These are phyloP conservation scores for Talaromyces funiculosus DNA, from an alignment of 2,329 filamentous ascomycete species.

Conservation along the genomic window DNA sequence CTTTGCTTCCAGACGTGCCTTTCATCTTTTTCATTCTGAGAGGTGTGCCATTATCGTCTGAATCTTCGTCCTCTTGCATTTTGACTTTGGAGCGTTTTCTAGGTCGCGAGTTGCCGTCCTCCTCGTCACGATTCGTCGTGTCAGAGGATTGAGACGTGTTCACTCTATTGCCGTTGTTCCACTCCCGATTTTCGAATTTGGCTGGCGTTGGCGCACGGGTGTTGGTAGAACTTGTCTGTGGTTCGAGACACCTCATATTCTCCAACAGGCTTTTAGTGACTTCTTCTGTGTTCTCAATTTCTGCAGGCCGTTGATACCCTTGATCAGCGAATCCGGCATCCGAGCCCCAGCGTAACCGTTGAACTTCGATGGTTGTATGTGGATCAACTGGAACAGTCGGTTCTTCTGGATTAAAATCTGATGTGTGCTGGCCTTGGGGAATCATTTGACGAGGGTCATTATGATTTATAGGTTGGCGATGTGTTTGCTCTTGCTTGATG, in stretches of 20 bases:
- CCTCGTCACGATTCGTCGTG: constrained; percentile 15
- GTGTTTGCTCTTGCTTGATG: constrained; percentile 18
- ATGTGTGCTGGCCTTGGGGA: constrained; percentile 31
- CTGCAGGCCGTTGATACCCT: constrained; percentile 54
- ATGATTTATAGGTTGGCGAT: constrained; percentile 11
- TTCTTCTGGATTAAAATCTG: constrained; percentile 33
- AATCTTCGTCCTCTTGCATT: constrained; percentile 39
- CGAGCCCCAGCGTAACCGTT: constrained; percentile 59
- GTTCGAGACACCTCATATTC: constrained; percentile 53
- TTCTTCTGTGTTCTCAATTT: constrained; percentile 55
- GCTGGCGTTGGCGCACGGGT: constrained; percentile 56
- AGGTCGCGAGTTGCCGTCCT: constrained; percentile 23
- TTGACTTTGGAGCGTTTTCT: constrained; percentile 29
- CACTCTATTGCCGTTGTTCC: constrained; percentile 15
- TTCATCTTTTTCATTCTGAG: constrained; percentile 47
- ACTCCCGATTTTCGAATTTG: constrained; percentile 17
- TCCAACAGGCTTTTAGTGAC: constrained; percentile 53
- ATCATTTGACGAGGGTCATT: constrained; percentile 19
- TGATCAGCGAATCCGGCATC: constrained; percentile 59
- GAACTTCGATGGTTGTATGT: constrained; percentile 36
- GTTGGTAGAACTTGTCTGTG: constrained; percentile 53
- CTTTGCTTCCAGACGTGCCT: constrained; percentile 31
- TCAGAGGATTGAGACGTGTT: constrained; percentile 14
- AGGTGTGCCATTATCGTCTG: constrained; percentile 29
- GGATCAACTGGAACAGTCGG: constrained; percentile 29